Conservation (phyloP, 495 filamentous ascomycete species). For the Aspergillus bridgeri region DNA sequence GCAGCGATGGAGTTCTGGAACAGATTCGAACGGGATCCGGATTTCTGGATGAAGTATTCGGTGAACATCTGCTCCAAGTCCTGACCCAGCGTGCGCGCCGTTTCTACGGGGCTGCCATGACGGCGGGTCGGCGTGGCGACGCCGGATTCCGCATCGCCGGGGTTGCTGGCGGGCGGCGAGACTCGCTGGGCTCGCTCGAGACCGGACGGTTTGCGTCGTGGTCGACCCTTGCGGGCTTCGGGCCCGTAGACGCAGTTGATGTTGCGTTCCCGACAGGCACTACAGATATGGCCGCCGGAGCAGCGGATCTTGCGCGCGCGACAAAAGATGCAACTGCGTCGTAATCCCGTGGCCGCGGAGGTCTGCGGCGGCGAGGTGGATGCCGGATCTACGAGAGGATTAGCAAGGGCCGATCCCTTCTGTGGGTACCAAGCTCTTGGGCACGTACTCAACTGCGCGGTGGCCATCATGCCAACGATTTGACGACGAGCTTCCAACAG, state of each 20-base stretch:
- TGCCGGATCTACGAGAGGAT: neutral
- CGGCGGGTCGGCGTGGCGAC: neutral
- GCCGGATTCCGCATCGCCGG: neutral
- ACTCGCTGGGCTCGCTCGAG: neutral
- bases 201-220: neutral
- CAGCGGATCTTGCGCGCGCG: slow-evolving; percentile 9
- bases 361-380: neutral
- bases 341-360: neutral
- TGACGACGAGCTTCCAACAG: neutral
- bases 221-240: slow-evolving; percentile 7
- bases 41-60: slow-evolving; percentile 2
- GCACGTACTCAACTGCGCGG: neutral
- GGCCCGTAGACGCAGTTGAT: slow-evolving; percentile 7
- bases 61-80: neutral
- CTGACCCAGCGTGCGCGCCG: neutral
- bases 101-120: neutral
- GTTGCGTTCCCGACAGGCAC: slow-evolving; percentile 6
- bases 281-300: slow-evolving; percentile 7
- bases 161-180: neutral
- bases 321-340: slow-evolving; percentile 9
- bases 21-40: neutral
- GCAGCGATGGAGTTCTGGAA: neutral
- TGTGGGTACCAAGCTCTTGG: neutral
- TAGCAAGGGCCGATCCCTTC: neutral
- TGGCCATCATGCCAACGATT: neutral